A percentile compares a stretch with the other conserved stretches of the same genome.
Evolutionary conservation across 192 early-diverging fungal genomes (phyloP).

Genomic region (Coemansia sp.): DNA sequence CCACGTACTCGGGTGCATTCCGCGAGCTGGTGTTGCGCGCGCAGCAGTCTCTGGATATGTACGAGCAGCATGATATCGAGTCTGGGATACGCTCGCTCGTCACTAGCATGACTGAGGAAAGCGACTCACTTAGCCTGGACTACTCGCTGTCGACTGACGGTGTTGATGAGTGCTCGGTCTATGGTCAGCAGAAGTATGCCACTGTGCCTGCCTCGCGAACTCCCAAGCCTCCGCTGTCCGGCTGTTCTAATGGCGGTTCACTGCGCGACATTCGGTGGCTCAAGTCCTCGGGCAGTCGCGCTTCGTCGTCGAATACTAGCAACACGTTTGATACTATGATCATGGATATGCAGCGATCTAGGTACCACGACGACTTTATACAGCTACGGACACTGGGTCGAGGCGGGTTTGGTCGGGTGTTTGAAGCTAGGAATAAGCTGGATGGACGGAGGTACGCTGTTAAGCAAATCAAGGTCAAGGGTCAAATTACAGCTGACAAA

Average conservation of each 20-base stretch:
- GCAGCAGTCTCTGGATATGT: conserved; percentile 58
- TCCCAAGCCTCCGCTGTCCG: conserved; percentile 1
- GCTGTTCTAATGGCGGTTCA: neutral
- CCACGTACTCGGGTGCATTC: conserved; percentile 87
- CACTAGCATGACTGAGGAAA: conserved; percentile 30
- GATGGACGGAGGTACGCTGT: conserved; percentile 92
- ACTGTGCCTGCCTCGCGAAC: conserved; percentile 7
- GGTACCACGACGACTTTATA: conserved; percentile 84
- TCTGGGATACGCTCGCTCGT: conserved; percentile 39
- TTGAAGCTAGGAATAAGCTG: conserved; percentile 79
- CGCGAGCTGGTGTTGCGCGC: conserved; percentile 81
- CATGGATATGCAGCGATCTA: conserved; percentile 51
- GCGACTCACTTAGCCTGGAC: conserved; percentile 19
- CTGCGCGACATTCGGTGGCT: conserved; percentile 5
- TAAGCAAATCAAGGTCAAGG: conserved; percentile 79
- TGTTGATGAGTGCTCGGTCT: conserved; percentile 5
- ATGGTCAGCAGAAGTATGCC: conserved; percentile 14
- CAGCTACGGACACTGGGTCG: conserved; percentile 80
- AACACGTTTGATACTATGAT: conserved; percentile 45
- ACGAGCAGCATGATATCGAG: conserved; percentile 57
- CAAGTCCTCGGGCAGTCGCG: neutral
- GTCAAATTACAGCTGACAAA: conserved; percentile 62
- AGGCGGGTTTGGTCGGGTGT: conserved; percentile 93
- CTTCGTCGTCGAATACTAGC: conserved; percentile 1
- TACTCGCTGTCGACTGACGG: conserved; percentile 17